These are phyloP conservation scores for Parmelia sp. DNA, from an alignment of 495 filamentous ascomycete genomes.

Conservation along the genomic window DNA sequence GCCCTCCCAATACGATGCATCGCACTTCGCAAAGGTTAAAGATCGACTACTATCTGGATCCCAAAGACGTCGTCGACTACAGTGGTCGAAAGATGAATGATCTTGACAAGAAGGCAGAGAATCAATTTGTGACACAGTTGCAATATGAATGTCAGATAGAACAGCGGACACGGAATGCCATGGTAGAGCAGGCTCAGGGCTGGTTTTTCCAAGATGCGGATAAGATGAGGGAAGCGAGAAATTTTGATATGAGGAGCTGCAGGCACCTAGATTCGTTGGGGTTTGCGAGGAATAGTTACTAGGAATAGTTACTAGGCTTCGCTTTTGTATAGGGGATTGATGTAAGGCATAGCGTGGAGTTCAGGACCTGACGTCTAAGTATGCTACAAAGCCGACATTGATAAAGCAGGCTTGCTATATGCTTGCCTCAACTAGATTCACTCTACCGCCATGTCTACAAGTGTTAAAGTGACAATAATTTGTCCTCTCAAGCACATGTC, in stretches of 20 bases:
- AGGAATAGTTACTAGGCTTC: slow-evolving; percentile 15
- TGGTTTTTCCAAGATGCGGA: slow-evolving; percentile 79
- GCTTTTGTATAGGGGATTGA: slow-evolving; percentile 6
- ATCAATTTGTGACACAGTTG: slow-evolving; percentile 58
- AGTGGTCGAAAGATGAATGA: slow-evolving; percentile 57
- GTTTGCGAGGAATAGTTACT: slow-evolving; percentile 20
- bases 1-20: slow-evolving; percentile 62
- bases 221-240: slow-evolving; percentile 62
- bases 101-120: slow-evolving; percentile 72
- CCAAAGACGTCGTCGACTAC: slow-evolving; percentile 64
- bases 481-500: neutral
- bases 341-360: slow-evolving; percentile 17
- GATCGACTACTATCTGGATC: slow-evolving; percentile 80
- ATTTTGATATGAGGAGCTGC: slow-evolving; percentile 56
- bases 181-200: slow-evolving; percentile 75
- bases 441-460: neutral
- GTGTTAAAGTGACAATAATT: no score
- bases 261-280: slow-evolving; percentile 43
- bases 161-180: slow-evolving; percentile 49
- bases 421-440: neutral
- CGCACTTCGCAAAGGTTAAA: slow-evolving; percentile 64
- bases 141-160: slow-evolving; percentile 68
- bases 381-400: neutral
- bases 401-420: neutral
- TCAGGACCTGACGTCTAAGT: neutral